phyloP scores from a whole-genome alignment of 345 rosid species.

The Kernera saxatilis region DNA sequence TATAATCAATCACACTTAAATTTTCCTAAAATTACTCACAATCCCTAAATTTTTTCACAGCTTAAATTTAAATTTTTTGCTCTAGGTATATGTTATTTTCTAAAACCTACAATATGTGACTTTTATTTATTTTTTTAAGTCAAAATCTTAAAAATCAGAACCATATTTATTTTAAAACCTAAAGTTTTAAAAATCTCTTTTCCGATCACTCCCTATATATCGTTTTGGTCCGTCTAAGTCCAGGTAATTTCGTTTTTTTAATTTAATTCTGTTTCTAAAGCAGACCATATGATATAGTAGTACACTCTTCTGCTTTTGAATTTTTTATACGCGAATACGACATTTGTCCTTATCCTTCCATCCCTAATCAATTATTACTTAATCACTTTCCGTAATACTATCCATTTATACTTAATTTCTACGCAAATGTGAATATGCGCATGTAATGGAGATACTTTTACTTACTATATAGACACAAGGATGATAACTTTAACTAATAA shows the following conservation, averaged over 20 bases:
- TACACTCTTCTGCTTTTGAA: not conserved
- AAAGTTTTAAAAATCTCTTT: too few species aligned
- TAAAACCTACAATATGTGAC: too few species aligned
- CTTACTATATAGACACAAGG: not conserved
- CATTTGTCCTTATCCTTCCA: slow-evolving; percentile 23
- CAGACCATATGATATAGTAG: not conserved
- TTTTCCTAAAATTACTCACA: too few species aligned
- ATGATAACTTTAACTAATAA: not conserved
- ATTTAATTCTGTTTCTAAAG: not conserved
- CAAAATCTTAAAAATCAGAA: too few species aligned
- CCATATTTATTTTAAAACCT: too few species aligned
- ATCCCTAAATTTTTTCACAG: too few species aligned
- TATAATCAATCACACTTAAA: too few species aligned
- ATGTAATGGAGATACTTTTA: slow-evolving; percentile 5
- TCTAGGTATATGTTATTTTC: too few species aligned
- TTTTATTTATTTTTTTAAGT: too few species aligned
- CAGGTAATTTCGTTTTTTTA: not conserved
- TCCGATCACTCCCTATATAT: too few species aligned
- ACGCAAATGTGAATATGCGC: slow-evolving; percentile 4
- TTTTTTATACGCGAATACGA: not conserved
- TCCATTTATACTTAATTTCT: not conserved
- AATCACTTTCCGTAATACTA: not conserved
- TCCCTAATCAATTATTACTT: slow-evolving; percentile 1
- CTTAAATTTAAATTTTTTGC: too few species aligned
- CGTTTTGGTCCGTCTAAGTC: not conserved